phyloP scores from a whole-genome alignment of 805 yeast genomes.

The Candida corydali region DNA sequence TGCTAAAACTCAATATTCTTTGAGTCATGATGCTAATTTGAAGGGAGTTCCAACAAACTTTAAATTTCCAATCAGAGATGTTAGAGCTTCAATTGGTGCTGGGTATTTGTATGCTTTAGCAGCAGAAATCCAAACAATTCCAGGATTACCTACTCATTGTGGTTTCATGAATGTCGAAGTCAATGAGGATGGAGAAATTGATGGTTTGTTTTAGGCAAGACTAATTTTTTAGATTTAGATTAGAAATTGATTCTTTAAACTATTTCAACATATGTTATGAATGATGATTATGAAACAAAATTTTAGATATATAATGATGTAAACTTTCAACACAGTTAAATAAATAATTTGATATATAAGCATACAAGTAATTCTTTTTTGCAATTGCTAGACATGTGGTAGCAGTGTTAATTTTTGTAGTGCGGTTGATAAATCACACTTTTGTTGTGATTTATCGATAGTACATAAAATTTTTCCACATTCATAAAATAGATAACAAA shows the following conservation, averaged over 20 bases:
- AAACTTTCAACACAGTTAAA: slow-evolving; percentile 5
- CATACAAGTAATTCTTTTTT: too few species aligned
- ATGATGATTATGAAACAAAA: slow-evolving; percentile 5
- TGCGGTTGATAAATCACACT: background rate
- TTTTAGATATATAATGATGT: background rate
- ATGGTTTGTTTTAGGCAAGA: slow-evolving; percentile 58
- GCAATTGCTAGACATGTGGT: too few species aligned
- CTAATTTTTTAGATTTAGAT: background rate
- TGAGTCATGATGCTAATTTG: slow-evolving; percentile 76
- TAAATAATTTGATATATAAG: too few species aligned
- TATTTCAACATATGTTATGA: slow-evolving; percentile 6
- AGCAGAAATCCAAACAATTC: slow-evolving; percentile 82
- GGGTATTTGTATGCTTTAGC: slow-evolving; percentile 83
- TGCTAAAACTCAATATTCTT: slow-evolving; percentile 82
- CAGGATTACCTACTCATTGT: slow-evolving; percentile 81
- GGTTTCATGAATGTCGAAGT: slow-evolving; percentile 88
- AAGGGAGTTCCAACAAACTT: slow-evolving; percentile 83
- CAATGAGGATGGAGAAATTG: slow-evolving; percentile 74
- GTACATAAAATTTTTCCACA: slow-evolving; percentile 1
- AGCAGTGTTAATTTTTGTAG: slow-evolving; percentile 1
- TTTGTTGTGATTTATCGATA: background rate
- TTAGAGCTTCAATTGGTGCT: slow-evolving; percentile 76
- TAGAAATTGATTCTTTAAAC: background rate
- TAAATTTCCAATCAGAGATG: slow-evolving; percentile 76
- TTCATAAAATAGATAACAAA: too few species aligned